Evolutionary conservation across 768 basidiomycete species (phyloP).

Genomic region (Dioszegia crocea): DNA sequence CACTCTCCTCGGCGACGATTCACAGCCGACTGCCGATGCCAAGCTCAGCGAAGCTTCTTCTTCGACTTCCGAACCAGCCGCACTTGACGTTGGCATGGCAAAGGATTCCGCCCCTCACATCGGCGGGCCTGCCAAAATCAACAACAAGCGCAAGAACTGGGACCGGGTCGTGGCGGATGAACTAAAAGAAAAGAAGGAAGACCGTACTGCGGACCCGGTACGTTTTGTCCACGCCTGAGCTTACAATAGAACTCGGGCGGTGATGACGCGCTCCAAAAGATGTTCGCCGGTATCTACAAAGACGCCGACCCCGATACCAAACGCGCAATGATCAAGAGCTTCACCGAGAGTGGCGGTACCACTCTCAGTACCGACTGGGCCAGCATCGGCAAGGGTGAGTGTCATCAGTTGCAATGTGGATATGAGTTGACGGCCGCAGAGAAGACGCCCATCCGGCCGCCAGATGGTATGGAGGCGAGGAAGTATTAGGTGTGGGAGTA

Average conservation of each 20-base stretch:
- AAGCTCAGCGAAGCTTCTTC: neutral
- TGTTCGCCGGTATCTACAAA: conserved; percentile 75
- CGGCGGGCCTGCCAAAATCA: conserved; percentile 27
- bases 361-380: conserved; percentile 94
- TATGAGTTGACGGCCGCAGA: conserved; percentile 23
- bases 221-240: neutral
- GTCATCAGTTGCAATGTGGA: neutral
- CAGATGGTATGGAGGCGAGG: conserved; percentile 77
- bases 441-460: conserved; percentile 64
- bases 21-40: neutral
- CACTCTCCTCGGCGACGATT: conserved; percentile 8
- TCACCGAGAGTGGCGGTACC: conserved; percentile 89
- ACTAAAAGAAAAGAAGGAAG: conserved; percentile 68
- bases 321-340: conserved; percentile 98
- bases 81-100: neutral
- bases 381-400: conserved; percentile 66
- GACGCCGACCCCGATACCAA: conserved; percentile 88
- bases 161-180: conserved; percentile 68
- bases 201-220: too few relatives aligned
- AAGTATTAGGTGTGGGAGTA: conserved; percentile 41
- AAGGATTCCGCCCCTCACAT: neutral
- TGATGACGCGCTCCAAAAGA: conserved; percentile 74
- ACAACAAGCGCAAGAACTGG: conserved; percentile 73
- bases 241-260: conserved; percentile 70
- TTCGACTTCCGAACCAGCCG: neutral